Evolutionary conservation across 2,329 filamentous ascomycete genomes (phyloP).

Genomic region (Akanthomyces uredinophilus): DNA sequence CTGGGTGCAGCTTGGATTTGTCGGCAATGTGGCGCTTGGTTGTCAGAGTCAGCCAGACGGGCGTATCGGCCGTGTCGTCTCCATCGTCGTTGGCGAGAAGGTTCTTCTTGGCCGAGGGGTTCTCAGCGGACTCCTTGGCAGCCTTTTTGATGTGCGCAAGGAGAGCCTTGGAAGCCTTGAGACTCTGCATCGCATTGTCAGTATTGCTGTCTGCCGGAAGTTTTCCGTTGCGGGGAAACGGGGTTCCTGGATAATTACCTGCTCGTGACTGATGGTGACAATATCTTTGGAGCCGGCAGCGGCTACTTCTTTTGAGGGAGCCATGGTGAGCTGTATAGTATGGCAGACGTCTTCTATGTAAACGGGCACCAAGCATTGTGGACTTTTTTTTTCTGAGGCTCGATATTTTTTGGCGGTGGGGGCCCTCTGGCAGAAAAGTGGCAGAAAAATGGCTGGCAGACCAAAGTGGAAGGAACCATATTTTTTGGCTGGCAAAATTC

Average conservation of each 20-base stretch:
- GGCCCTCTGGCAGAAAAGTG: constrained; percentile 16
- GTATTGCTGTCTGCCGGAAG: not conserved
- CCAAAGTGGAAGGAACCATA: not conserved
- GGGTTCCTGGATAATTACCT: constrained; percentile 25
- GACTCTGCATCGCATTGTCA: constrained; percentile 36
- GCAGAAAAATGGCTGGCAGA: constrained; percentile 11
- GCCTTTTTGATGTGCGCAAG: constrained; percentile 57
- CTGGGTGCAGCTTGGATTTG: constrained; percentile 74
- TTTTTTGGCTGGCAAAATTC: not conserved
- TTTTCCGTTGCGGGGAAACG: too few relatives aligned
- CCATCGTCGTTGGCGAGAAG: constrained; percentile 43
- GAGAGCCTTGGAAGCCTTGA: constrained; percentile 60
- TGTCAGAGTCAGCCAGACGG: constrained; percentile 58
- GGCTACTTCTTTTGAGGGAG: constrained; percentile 37
- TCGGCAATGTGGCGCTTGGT: constrained; percentile 65
- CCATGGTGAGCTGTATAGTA: constrained; percentile 30
- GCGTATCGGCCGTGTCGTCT: constrained; percentile 42
- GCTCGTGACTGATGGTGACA: constrained; percentile 35
- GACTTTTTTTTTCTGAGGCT: constrained; percentile 7
- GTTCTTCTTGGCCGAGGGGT: constrained; percentile 51
- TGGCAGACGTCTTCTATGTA: constrained; percentile 9
- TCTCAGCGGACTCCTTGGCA: constrained; percentile 41
- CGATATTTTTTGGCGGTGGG: constrained; percentile 26
- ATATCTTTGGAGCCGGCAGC: constrained; percentile 28
- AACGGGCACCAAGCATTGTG: not conserved